Evolutionary conservation across 352 stramenopile genomes (phyloP).

Genomic region (Globisporangium sylvaticum): DNA sequence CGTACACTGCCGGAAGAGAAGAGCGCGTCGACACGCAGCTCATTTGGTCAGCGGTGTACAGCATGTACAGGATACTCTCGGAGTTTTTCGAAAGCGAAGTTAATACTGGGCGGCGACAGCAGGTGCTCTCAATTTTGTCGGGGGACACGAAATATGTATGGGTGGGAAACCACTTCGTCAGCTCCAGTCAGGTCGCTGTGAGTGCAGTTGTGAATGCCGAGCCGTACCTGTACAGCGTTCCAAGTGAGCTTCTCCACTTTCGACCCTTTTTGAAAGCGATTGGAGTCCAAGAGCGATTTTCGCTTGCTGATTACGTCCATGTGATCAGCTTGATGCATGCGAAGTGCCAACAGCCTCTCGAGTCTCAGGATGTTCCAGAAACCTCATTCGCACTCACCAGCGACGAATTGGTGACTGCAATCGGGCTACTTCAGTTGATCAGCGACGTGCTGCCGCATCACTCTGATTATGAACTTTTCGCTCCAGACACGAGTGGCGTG

Average conservation of each 20-base stretch:
- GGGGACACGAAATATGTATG: conserved; percentile 52
- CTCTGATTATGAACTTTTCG: conserved; percentile 51
- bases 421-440: conserved; percentile 64
- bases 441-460: conserved; percentile 57
- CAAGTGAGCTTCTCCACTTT: conserved; percentile 63
- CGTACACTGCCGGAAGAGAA: background rate
- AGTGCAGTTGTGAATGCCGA: conserved; percentile 50
- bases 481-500: conserved; percentile 40
- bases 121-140: conserved; percentile 34
- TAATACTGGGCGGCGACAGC: conserved; percentile 13
- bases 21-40: conserved; percentile 28
- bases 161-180: conserved; percentile 58
- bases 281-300: conserved; percentile 59
- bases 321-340: conserved; percentile 50
- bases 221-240: conserved; percentile 58
- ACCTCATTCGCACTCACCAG: conserved; percentile 22
- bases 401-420: conserved; percentile 47
- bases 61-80: conserved; percentile 53
- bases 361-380: conserved; percentile 10
- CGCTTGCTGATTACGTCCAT: conserved; percentile 51
- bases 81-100: conserved; percentile 51
- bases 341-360: conserved; percentile 23
- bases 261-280: conserved; percentile 55
- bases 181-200: conserved; percentile 44
- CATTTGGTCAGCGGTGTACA: conserved; percentile 53